Percentiles rank a stretch among this genome's conserved stretches.
These are phyloP conservation scores for Colletotrichum sp. DNA, from an alignment of 2,329 filamentous ascomycete genomes.

Conservation along the genomic window DNA sequence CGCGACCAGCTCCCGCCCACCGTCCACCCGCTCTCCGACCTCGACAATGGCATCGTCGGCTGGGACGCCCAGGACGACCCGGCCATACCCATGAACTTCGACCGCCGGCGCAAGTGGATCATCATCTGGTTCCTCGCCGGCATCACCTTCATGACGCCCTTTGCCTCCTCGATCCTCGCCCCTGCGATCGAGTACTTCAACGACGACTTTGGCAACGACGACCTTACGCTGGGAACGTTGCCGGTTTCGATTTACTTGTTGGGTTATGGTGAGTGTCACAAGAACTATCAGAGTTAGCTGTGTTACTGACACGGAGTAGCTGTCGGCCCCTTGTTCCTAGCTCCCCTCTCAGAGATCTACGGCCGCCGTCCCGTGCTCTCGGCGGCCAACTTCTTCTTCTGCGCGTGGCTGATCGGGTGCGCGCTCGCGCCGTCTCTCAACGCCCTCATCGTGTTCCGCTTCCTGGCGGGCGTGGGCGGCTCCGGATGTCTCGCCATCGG, in stretches of 20 bases:
- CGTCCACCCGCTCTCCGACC: slow-evolving; percentile 52
- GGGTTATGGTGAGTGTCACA: slow-evolving; percentile 44
- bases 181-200: slow-evolving; percentile 51
- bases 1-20: slow-evolving; percentile 36
- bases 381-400: slow-evolving; percentile 63
- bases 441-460: slow-evolving; percentile 63
- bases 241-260: slow-evolving; percentile 67
- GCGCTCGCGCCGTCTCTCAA: slow-evolving; percentile 61
- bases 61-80: slow-evolving; percentile 66
- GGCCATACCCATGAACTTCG: slow-evolving; percentile 64
- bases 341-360: slow-evolving; percentile 68
- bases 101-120: slow-evolving; percentile 60
- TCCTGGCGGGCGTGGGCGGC: slow-evolving; percentile 64
- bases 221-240: slow-evolving; percentile 51
- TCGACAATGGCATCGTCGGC: slow-evolving; percentile 59
- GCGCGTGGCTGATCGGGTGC: slow-evolving; percentile 68
- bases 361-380: slow-evolving; percentile 64
- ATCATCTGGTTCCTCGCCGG: slow-evolving; percentile 59
- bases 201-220: slow-evolving; percentile 48
- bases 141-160: slow-evolving; percentile 70
- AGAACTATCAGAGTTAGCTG: background rate
- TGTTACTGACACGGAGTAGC: slow-evolving; percentile 25
- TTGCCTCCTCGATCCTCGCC: slow-evolving; percentile 66
- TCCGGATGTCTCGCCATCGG: slow-evolving; percentile 59
- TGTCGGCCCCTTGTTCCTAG: slow-evolving; percentile 61